Evolutionary conservation across 2,329 filamentous ascomycete genomes (phyloP).

Genomic region (Chalara sp.): DNA sequence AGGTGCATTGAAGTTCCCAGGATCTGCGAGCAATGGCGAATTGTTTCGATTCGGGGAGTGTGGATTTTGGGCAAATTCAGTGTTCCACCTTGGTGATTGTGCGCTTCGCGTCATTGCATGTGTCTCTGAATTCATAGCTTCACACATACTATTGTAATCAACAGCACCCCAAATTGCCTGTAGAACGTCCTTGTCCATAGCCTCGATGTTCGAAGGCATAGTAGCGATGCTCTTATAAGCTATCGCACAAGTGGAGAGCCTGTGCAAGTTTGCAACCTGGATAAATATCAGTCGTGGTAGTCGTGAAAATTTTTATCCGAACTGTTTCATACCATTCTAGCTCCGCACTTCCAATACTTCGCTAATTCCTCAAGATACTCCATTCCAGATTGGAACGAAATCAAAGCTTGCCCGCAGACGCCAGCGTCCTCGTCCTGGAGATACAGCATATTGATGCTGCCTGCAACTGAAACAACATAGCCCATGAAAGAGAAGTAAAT

Average conservation of each 20-base stretch:
- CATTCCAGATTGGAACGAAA: neutral
- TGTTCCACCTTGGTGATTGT: too few relatives aligned
- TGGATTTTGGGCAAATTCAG: too few relatives aligned
- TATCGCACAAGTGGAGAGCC: neutral
- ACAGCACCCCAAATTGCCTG: neutral
- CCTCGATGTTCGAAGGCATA: neutral
- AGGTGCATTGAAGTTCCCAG: too few relatives aligned
- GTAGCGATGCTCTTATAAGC: neutral
- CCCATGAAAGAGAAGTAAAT: conserved; percentile 27
- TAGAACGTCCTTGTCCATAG: neutral
- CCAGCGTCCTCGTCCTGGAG: conserved; percentile 3
- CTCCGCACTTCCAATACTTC: conserved; percentile 4
- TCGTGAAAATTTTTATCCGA: too few relatives aligned
- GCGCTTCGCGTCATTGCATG: too few relatives aligned
- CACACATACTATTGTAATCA: neutral
- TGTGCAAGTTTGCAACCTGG: neutral
- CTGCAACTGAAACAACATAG: conserved; percentile 25
- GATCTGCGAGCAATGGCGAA: too few relatives aligned
- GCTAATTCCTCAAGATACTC: neutral
- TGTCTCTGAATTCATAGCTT: too few relatives aligned
- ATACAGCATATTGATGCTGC: conserved; percentile 5
- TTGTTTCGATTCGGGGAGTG: too few relatives aligned
- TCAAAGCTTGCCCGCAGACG: neutral
- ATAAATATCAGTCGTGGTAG: neutral
- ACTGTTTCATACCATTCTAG: conserved; percentile 2